Percentiles rank a stretch among this genome's conserved stretches.
phyloP scores from a whole-genome alignment of 2,329 filamentous ascomycete species.

The Furcasterigmium furcatum region DNA sequence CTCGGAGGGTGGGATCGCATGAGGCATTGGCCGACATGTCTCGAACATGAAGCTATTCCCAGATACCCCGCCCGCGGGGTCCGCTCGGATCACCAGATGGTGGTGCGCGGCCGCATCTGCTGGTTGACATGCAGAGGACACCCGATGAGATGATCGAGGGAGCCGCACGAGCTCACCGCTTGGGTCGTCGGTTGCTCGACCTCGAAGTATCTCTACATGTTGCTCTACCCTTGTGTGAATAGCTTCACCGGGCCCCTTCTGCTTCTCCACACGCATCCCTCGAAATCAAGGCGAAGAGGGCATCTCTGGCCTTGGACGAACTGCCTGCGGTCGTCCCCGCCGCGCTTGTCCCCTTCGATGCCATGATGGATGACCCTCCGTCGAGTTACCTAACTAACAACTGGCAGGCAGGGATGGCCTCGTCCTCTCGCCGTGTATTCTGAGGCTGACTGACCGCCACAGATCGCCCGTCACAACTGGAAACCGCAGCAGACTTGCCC shows the following conservation, averaged over 20 bases:
- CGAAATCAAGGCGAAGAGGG: background rate
- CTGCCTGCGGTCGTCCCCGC: background rate
- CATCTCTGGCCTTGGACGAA: background rate
- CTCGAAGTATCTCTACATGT: background rate
- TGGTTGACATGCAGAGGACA: background rate
- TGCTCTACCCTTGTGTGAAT: background rate
- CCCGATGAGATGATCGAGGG: background rate
- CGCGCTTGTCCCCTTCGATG: background rate
- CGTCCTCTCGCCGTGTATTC: conserved; percentile 1
- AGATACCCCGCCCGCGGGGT: background rate
- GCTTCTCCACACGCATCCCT: background rate
- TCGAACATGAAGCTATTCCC: background rate
- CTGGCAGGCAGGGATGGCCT: conserved; percentile 16
- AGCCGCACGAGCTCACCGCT: background rate
- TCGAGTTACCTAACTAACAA: background rate
- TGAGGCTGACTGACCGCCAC: conserved; percentile 16
- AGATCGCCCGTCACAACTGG: conserved; percentile 8
- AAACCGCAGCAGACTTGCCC: no score
- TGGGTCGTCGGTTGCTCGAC: background rate
- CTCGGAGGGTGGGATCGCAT: no score
- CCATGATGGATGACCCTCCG: background rate
- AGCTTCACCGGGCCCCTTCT: background rate
- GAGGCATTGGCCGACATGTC: no score
- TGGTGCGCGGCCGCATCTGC: background rate
- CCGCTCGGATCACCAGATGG: background rate